These are phyloP conservation scores for Sambucus nigra DNA, from an alignment of 129 eudicot genomes.

Conservation along the genomic window DNA sequence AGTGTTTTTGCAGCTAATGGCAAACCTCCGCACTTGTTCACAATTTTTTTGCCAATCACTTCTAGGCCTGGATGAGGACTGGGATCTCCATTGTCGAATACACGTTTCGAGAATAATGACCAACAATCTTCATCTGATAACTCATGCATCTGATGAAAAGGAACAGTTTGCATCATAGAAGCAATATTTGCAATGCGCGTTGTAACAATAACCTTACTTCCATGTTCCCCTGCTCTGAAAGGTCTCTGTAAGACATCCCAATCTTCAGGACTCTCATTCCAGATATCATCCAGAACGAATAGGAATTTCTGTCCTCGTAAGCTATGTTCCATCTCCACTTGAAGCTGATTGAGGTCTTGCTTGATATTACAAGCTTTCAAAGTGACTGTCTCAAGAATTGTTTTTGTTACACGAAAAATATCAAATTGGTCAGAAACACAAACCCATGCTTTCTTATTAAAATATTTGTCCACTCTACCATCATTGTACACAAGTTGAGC, in stretches of 20 bases:
- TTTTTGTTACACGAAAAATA: slow-evolving; percentile 1
- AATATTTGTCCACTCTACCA: background rate
- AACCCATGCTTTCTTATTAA: slow-evolving; percentile 19
- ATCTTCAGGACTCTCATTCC: background rate
- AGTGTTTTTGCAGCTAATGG: slow-evolving; percentile 31
- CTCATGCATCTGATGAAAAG: background rate
- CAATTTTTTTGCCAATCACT: slow-evolving; percentile 9
- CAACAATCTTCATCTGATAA: slow-evolving; percentile 13
- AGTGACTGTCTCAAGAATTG: slow-evolving; percentile 15
- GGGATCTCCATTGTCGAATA: background rate
- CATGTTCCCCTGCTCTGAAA: background rate
- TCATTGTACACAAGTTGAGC: slow-evolving; percentile 19
- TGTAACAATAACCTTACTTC: slow-evolving; percentile 15
- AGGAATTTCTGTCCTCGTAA: background rate
- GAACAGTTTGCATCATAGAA: slow-evolving; percentile 1
- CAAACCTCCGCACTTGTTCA: slow-evolving; percentile 20
- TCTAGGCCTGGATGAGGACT: background rate
- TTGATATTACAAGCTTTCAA: background rate
- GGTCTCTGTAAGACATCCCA: background rate
- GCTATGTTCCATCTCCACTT: background rate
- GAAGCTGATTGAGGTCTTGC: background rate
- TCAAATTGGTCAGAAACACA: slow-evolving; percentile 18
- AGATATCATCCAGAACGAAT: slow-evolving; percentile 6
- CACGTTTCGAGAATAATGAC: slow-evolving; percentile 12
- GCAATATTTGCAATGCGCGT: slow-evolving; percentile 17